Evolutionary conservation across 140 eudicot genomes (phyloP), one percentile per base, ranked within the genome.

Genomic region (Cichorium intybus): DNA sequence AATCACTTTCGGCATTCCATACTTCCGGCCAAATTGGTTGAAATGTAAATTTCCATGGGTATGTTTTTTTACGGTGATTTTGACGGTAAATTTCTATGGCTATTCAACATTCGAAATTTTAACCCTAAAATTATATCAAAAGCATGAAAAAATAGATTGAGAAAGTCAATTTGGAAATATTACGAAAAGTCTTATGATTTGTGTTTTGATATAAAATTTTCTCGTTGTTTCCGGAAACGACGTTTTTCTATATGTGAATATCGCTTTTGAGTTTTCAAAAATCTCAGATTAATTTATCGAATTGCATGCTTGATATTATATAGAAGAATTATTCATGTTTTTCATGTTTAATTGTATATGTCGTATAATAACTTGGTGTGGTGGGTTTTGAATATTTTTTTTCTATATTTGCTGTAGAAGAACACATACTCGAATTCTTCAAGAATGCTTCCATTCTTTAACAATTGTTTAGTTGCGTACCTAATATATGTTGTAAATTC

Each of bases 231-330:
- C 2, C n/a, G 11, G 49, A 15, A 31, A 31, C 37, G 7, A 31
- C 7, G 21, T 64, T 48, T 49, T 65, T 43, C 33, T 50, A 9
- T 26, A 16, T 46, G 10, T 4, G 41, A 8, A 57, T 26, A 53
- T 20, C 31, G 39, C 31, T 23, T 2, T 12, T 39, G 4, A 39
- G 12, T 43, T 43, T 43, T 20, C 49, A 15, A 43, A 14, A 43
- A 7, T 43, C 1, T 43, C 49, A n/a, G 49, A 43, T 43, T 43
- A 43, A 20, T 43, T 43, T 43, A 43, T 43, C 4, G 0, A 64
- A 24, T 33, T 50, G 59, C 71, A 37, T 41, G 56, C 55, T 24
- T 53, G 54, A 45, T 51, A 5, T 66, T 52, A 29, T 55, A 12
- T 17, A 14, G 39, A n/a, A n/a, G n/a, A 52, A 7, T 62, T 10